Base-by-base conservation (phyloP, 306 rosid genomes). In the Quercus cerris region DNA sequence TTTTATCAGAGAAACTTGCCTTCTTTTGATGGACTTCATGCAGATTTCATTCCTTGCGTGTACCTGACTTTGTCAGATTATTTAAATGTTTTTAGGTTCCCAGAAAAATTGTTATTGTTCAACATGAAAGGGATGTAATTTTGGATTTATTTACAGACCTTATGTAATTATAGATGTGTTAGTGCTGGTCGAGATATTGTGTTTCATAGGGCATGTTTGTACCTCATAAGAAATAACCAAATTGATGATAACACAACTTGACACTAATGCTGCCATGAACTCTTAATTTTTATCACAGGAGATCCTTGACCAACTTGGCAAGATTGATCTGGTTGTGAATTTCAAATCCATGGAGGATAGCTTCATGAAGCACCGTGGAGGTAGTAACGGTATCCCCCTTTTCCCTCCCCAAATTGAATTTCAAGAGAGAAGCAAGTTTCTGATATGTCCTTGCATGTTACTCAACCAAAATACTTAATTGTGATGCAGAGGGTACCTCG, bases 271-370 rank as follows among this genome's bases (percentile, higher is more conserved):
- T 6, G 70, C 70, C 46, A 30, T 30, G 70, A 30, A 67, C 38
- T 63, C 31, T 49, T 15, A 63, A 14, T 28, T 28, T 71, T 52
- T 55, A 58, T 46, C 18, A 30, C 90, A 93, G 99, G 97, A 88
- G 82, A 89, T 95, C 82, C 97, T 95, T 77, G 94, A 89, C 73
- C 91, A 82, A 82, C 81, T 90, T 75, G 92, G 83, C 1, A 87
- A 71, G 57, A 86, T 93, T 85, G 99, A 90, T 87, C 84, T 89
- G 15, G 98, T 93, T 74, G 90, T 93, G 77, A 95, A 93, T 83
- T 91, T 95, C 83, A 93, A 89, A 86, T 78, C 87, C 79, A 54
- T 88, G 0, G 85, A 87, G 81, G 94, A 87, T 61, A 78, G 77
- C 49, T 80, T 84, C 73, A 73, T 82, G 68, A 86, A 81, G 52